phyloP scores from a whole-genome alignment of 192 early-diverging fungal genomes.

The Backusella luteola region DNA sequence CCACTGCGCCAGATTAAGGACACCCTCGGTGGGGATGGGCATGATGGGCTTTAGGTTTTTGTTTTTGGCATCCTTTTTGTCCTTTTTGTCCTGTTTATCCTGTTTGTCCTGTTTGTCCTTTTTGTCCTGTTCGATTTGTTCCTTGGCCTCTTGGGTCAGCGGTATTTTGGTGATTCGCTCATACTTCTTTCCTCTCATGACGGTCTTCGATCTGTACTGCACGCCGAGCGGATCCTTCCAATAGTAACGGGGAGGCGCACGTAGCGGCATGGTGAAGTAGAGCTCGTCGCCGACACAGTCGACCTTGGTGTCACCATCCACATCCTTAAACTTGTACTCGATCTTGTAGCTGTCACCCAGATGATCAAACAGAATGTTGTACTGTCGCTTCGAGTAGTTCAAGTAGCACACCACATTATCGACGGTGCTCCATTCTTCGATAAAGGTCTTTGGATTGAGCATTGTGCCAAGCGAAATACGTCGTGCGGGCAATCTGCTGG shows the following conservation, averaged over 20 bases:
- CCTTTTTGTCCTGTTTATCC: too few species aligned
- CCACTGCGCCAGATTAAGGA: conserved; percentile 45
- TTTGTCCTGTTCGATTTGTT: neutral
- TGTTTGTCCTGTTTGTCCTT: neutral
- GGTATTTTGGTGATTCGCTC: conserved; percentile 40
- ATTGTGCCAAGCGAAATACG: conserved; percentile 28
- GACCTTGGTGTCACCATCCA: conserved; percentile 17
- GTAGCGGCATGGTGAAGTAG: conserved; percentile 38
- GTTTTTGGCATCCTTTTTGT: too few species aligned
- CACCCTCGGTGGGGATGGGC: conserved; percentile 24
- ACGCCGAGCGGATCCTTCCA: conserved; percentile 18
- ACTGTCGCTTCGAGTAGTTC: conserved; percentile 22
- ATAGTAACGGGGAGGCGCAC: conserved; percentile 42
- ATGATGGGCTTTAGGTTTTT: conserved; percentile 5
- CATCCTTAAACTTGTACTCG: conserved; percentile 39
- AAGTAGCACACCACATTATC: conserved; percentile 14
- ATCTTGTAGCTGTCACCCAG: conserved; percentile 13
- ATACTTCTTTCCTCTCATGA: conserved; percentile 23
- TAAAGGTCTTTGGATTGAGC: conserved; percentile 15
- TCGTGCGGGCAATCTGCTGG: neutral
- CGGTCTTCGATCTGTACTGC: conserved; percentile 1
- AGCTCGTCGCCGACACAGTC: conserved; percentile 10
- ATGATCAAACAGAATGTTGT: conserved; percentile 29
- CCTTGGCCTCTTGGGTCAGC: neutral
- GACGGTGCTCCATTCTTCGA: conserved; percentile 13